Conservation (phyloP, 352 stramenopile genomes). For the Thraustotheca clavata region DNA sequence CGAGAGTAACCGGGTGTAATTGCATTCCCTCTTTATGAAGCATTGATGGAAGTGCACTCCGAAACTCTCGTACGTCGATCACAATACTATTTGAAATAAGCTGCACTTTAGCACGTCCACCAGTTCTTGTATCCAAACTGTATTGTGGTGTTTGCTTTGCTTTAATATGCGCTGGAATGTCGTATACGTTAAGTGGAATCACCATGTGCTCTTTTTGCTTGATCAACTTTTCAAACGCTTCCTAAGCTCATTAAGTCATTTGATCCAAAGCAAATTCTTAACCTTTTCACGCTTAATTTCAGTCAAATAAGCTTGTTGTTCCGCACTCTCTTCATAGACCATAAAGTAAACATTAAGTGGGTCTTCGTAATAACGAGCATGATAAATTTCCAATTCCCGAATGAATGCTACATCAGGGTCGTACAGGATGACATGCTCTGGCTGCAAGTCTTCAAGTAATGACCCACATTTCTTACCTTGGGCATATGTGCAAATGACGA, state of each 20-base stretch:
- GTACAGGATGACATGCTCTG: conserved; percentile 90
- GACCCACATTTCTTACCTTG: conserved; percentile 55
- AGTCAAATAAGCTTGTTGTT: conserved; percentile 94
- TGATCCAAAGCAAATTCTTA: neutral
- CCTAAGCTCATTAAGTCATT: conserved; percentile 21
- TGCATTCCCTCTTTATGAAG: conserved; percentile 92
- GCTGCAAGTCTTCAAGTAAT: conserved; percentile 86
- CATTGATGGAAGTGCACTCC: conserved; percentile 92
- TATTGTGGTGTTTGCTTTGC: conserved; percentile 49
- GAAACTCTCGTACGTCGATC: conserved; percentile 97
- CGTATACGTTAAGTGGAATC: conserved; percentile 80
- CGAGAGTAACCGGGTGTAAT: conserved; percentile 92
- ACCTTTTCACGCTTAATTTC: conserved; percentile 91
- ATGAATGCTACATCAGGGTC: conserved; percentile 93
- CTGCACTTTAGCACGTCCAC: conserved; percentile 34
- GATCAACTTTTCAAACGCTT: conserved; percentile 94
- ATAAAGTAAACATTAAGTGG: conserved; percentile 92
- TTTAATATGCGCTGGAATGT: conserved; percentile 73
- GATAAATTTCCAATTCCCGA: conserved; percentile 92
- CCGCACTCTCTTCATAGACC: conserved; percentile 93
- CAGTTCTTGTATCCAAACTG: conserved; percentile 76
- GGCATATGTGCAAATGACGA: conserved; percentile 73
- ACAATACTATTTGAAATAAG: conserved; percentile 33
- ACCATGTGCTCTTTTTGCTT: conserved; percentile 91
- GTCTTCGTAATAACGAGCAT: conserved; percentile 38